Evolutionary conservation across 2,329 filamentous ascomycete genomes (phyloP), one percentile per base, ranked within the genome.

Genomic region (Alternaria sp.): DNA sequence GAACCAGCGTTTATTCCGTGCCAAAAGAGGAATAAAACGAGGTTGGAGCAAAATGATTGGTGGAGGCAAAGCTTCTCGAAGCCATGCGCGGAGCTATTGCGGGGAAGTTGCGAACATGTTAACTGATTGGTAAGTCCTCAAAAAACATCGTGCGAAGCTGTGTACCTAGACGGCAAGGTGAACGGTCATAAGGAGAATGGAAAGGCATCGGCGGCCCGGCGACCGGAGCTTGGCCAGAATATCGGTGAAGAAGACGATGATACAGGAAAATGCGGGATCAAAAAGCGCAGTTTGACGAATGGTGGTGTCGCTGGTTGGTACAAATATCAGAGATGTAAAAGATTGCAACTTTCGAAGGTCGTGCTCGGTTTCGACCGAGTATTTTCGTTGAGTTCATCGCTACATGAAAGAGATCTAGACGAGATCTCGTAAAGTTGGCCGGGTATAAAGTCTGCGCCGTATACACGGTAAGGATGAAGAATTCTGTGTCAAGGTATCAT

Each of bases 11-110:
- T 21, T 45, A 54, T 24, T 67, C 72, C 72, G 72, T 69, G 67
- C 31, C 63, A 17, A 58, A 66, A 63, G 21, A 13, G 65, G 63
- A 24, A 63, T 57, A 60, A 60, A 48, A 54, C 13, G 24, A 26
- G 7, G 13, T 28, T 21, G 24, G n/a, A 9, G 44, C 3, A 13
- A 13, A 17, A 4, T 63, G 57, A 73, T 73, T 73, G 72, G 72
- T 72, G 70, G 72, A 72, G 33, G 50, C 26, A 33, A 53, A 24
- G 55, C 48, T 69, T 70, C 64, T 65, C 49, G 58, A 70, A 69
- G 61, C 49, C 60, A 57, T 60, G 23, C 37, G 44, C 45, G 54
- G 54, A 42, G 56, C 29, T 31, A 24, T 41, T 65, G 66, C 49
- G 65, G 63, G 62, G 60, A 64, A 66, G 29, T n/a, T 54, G 42